Base-by-base conservation (phyloP, 1,284 basidiomycete genomes). In the Lentinus polychrous region DNA sequence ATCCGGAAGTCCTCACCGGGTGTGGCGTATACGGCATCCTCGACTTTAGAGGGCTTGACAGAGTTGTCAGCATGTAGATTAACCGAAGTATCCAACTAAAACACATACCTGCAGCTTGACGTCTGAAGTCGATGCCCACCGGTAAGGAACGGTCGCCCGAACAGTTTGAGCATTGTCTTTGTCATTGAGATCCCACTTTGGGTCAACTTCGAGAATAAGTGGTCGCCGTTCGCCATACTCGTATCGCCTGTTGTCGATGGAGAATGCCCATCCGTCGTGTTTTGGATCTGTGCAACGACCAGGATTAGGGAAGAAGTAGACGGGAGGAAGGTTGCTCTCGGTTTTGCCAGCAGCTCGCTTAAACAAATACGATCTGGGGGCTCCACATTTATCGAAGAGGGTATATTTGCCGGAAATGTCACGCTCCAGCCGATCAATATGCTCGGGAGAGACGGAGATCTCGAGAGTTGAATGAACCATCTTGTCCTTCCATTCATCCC, bases 271-370 rank as follows among this genome's bases (percentile, higher is more conserved):
- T 2, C 73, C 72, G 57, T 96, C 93, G 7, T 78, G 72, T 15
- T 76, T 71, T 0, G 81, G 69, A 47, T 86, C 81, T 10, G 87
- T 86, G 35, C 83, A 90, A 0, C 91, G 78, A 36, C 86, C 82
- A 7, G 93, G 90, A 60, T 95, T 91, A 38, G 94, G 73, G 61
- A 94, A 78, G 69, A 96, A 72, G 71, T 85, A 95, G 8, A 95
- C 60, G 0, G 81, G 76, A 0, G 87, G 80, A 20, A 82, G 66
- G 3, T 64, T 60, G 0, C 49, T 57, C 17, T 83, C 79, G 10
- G 69, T 69, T 0, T 64, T 54, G 3, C 66, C 65, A 17, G 65
- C 44, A 31, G 72, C 63, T 52, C 79, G 84, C 64, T 79, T 82
- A 66, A 96, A 92, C 34, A 97, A 71, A n/a, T 89, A 87, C 22